These are phyloP conservation scores for Pythium vanterpoolii DNA, from an alignment of 352 stramenopile genomes.

Conservation along the genomic window DNA sequence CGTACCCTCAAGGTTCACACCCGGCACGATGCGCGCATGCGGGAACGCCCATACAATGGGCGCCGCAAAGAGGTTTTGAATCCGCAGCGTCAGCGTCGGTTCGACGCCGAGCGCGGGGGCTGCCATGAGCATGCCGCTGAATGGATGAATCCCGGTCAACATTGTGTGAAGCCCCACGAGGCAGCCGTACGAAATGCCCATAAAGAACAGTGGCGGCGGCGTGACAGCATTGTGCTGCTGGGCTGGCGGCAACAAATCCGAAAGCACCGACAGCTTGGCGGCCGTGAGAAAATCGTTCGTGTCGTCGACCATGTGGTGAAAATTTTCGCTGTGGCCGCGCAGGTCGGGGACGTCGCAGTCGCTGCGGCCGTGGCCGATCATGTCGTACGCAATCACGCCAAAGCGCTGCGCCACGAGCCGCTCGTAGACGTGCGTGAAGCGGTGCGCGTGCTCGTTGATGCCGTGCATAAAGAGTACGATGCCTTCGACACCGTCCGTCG, in stretches of 20 bases:
- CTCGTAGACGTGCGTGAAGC: slow-evolving; percentile 59
- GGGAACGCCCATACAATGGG: slow-evolving; percentile 44
- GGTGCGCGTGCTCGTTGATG: slow-evolving; percentile 56
- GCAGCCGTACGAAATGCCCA: slow-evolving; percentile 66
- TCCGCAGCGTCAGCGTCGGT: slow-evolving; percentile 40
- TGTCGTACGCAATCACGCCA: slow-evolving; percentile 62
- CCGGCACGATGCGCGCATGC: slow-evolving; percentile 41
- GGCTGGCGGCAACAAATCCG: slow-evolving; percentile 27
- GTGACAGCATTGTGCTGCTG: slow-evolving; percentile 1
- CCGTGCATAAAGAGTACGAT: slow-evolving; percentile 64
- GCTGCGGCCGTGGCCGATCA: slow-evolving; percentile 54
- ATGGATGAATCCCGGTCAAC: slow-evolving; percentile 40
- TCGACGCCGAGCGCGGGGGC: slow-evolving; percentile 61
- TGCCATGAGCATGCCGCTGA: slow-evolving; percentile 47
- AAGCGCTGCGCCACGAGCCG: slow-evolving; percentile 41
- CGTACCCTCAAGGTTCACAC: slow-evolving; percentile 48
- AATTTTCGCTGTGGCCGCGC: slow-evolving; percentile 46
- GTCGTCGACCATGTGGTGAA: slow-evolving; percentile 67
- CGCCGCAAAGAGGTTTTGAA: slow-evolving; percentile 37
- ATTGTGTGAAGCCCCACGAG: slow-evolving; percentile 60
- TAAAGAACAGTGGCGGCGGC: slow-evolving; percentile 40
- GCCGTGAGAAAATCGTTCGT: slow-evolving; percentile 54
- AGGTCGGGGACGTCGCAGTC: slow-evolving; percentile 34
- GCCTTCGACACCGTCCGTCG: slow-evolving; percentile 28
- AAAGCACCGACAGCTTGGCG: slow-evolving; percentile 37